Base-by-base conservation (phyloP, 2,329 filamentous ascomycete genomes). In the Sclerotinia nivalis region DNA sequence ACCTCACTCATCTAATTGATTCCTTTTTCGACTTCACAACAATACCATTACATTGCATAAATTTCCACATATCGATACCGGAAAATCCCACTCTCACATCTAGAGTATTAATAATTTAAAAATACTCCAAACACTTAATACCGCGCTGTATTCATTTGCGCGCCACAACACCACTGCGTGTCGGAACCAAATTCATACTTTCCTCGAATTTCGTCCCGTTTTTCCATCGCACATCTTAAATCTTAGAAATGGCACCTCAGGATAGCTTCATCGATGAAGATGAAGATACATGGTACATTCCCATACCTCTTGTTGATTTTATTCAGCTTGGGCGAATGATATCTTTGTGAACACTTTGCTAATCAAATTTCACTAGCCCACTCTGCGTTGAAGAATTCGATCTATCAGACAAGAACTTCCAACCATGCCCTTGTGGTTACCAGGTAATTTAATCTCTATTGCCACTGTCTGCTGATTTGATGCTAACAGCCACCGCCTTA, bases 361-460 rank as follows among this genome's bases (percentile, higher is more conserved):
- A 72, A 75, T 81, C 80, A 52, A 69, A 64, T 55, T 31, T 56
- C 70, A 78, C 69, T 77, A 99, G 96, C 81, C 96, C 96, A 75
- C 91, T 99, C 73, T 99, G 96, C 80, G 97, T 99, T 79, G 96
- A 99, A 83, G 96, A 99, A 84, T 96, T 99, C 79, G 96, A 99
- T 82, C 89, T 99, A 65, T 96, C 93, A 55, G 96, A 99, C 84
- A 92, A 93, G 80, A 97, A 97, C 82, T 99, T 99, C 82, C 89
- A 91, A 78, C 96, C 96, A 74, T 99, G 96, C 84, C 95, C 95
- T 70, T 99, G 96, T 80, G 96, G 96, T 72, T 99, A 99, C 79
- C 95, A 98, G 88, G 95, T 97, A 87, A 73, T 85, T 69, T 40
- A 49, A 4, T n/a, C 22, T 28, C 13, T 6, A 37, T n/a, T 31